phyloP scores from a whole-genome alignment of 2,329 filamentous ascomycete species.

The Lanzia echinophila region DNA sequence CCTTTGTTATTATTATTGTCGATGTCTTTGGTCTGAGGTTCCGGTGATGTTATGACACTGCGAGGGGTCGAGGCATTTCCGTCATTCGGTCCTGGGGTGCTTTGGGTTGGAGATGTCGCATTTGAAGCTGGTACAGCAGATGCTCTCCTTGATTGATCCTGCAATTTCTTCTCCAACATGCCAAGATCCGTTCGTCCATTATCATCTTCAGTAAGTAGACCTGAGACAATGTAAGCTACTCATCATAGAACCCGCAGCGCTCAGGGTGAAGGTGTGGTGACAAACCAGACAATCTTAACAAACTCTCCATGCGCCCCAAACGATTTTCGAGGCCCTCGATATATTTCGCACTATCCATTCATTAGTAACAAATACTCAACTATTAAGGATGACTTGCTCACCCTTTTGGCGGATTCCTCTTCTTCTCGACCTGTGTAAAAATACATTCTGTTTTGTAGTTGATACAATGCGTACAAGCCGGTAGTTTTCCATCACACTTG shows the following conservation, averaged over 20 bases:
- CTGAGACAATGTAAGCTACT: conserved; percentile 31
- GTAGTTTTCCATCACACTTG: conserved; percentile 95
- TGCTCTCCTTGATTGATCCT: conserved; percentile 35
- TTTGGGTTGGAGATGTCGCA: conserved; percentile 32
- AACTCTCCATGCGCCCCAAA: conserved; percentile 88
- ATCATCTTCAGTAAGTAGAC: conserved; percentile 79
- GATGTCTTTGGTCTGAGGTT: conserved; percentile 26
- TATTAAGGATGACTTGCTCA: conserved; percentile 38
- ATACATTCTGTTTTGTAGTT: conserved; percentile 98
- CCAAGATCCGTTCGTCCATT: conserved; percentile 80
- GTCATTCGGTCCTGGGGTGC: conserved; percentile 36
- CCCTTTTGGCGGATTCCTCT: conserved; percentile 95
- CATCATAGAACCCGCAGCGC: conserved; percentile 12
- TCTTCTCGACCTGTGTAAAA: conserved; percentile 98
- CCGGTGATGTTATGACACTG: conserved; percentile 45
- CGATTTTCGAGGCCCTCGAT: conserved; percentile 95
- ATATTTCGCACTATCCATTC: conserved; percentile 71
- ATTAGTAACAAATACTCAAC: conserved; percentile 24
- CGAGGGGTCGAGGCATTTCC: conserved; percentile 35
- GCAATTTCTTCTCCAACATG: conserved; percentile 71
- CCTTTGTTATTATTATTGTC: conserved; percentile 26
- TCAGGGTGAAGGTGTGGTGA: conserved; percentile 7
- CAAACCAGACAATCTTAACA: conserved; percentile 73
- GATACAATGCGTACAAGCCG: conserved; percentile 88
- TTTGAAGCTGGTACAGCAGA: conserved; percentile 25